Conservation (phyloP, 345 rosid species). For the Aegle marmelos region DNA sequence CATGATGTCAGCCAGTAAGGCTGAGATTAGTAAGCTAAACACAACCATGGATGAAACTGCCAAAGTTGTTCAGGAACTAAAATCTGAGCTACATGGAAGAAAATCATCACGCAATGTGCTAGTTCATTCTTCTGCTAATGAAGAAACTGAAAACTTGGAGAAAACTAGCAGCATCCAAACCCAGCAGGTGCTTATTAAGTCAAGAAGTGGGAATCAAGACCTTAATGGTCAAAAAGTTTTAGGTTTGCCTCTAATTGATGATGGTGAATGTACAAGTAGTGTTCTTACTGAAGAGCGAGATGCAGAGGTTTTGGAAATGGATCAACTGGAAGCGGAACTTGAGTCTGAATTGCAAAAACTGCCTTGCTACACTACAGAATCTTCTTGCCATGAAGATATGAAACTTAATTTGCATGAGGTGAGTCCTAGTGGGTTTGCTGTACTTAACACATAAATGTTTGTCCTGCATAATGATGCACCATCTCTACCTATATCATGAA, state of each 20-base stretch:
- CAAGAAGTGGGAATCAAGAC: slow-evolving; percentile 25
- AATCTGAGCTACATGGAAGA: slow-evolving; percentile 54
- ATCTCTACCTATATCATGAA: not conserved
- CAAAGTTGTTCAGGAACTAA: slow-evolving; percentile 65
- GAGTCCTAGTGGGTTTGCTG: slow-evolving; percentile 12
- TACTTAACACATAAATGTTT: not conserved
- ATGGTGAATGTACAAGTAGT: slow-evolving; percentile 68
- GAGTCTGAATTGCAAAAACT: slow-evolving; percentile 79
- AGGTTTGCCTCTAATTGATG: slow-evolving; percentile 28
- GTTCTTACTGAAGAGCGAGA: slow-evolving; percentile 81
- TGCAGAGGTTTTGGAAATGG: slow-evolving; percentile 53
- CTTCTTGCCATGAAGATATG: slow-evolving; percentile 16
- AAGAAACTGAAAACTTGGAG: slow-evolving; percentile 21
- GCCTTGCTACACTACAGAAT: slow-evolving; percentile 28
- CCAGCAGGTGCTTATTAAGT: slow-evolving; percentile 17
- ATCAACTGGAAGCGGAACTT: slow-evolving; percentile 75
- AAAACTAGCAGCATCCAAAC: slow-evolving; percentile 15
- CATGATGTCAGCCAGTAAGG: slow-evolving; percentile 74
- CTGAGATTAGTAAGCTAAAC: slow-evolving; percentile 60
- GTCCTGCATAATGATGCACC: not conserved
- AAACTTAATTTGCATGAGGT: slow-evolving; percentile 37
- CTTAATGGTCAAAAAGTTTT: slow-evolving; percentile 24
- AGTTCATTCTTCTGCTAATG: slow-evolving; percentile 19
- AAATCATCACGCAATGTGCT: slow-evolving; percentile 35
- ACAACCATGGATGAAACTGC: slow-evolving; percentile 65